Evolutionary conservation across 2,329 filamentous ascomycete genomes (phyloP).

Genomic region (Chaetomiaceae sp.): DNA sequence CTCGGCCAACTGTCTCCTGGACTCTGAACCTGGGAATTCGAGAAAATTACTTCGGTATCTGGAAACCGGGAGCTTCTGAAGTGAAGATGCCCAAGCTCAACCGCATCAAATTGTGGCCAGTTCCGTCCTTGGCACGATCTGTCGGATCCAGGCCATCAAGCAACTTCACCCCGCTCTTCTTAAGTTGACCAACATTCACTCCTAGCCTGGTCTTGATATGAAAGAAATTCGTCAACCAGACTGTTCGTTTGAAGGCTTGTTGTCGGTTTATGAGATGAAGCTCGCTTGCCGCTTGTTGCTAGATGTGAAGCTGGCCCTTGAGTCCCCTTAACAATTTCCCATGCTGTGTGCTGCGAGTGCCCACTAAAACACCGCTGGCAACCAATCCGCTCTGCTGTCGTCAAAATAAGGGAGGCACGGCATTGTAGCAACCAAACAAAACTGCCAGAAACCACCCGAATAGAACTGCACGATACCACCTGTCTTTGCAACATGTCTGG

Average conservation of each 20-base stretch:
- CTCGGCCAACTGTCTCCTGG: no score
- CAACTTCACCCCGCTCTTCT: no score
- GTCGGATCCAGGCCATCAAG: no score
- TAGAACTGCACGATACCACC: constrained; percentile 2
- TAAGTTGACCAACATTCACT: no score
- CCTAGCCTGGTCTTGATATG: no score
- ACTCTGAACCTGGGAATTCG: no score
- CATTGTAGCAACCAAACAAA: neutral
- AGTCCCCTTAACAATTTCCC: neutral
- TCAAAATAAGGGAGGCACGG: neutral
- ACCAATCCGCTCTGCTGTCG: constrained; percentile 7
- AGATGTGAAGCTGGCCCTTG: no score
- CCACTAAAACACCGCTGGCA: neutral
- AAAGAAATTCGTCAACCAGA: no score
- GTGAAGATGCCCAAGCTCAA: no score
- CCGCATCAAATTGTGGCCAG: neutral
- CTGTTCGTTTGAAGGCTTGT: no score
- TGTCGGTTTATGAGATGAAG: constrained; percentile 1
- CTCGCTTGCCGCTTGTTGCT: neutral
- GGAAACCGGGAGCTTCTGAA: no score
- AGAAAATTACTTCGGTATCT: no score
- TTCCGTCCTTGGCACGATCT: neutral
- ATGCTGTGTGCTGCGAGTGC: neutral
- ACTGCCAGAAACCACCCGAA: neutral
- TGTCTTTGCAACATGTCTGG: constrained; percentile 32